phyloP scores from a whole-genome alignment of 2,329 filamentous ascomycete genomes.

The Elsinoe perseae region DNA sequence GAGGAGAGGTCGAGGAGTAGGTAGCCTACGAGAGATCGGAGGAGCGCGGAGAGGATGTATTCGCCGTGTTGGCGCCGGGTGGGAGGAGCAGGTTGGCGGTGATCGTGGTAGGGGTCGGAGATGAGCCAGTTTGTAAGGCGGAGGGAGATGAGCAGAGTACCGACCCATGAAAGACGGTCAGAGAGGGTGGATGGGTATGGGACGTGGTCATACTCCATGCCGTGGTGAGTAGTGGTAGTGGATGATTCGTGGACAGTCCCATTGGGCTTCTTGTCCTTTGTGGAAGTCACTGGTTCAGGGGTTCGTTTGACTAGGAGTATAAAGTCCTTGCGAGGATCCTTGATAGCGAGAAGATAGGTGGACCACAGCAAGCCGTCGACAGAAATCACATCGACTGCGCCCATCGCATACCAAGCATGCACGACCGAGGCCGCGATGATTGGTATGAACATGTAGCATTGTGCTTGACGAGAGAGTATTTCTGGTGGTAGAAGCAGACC shows the following conservation, averaged over 20 bases:
- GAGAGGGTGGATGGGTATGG: conserved; percentile 22
- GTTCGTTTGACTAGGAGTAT: conserved; percentile 3
- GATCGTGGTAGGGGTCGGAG: conserved; percentile 22
- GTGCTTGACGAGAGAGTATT: conserved; percentile 7
- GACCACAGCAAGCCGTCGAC: conserved; percentile 25
- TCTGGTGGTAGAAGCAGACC: conserved; percentile 24
- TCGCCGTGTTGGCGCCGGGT: conserved; percentile 10
- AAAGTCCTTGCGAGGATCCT: conserved; percentile 25
- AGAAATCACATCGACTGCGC: conserved; percentile 26
- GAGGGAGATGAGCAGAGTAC: conserved; percentile 22
- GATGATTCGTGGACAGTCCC: background rate
- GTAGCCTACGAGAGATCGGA: conserved; percentile 22
- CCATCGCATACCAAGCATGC: conserved; percentile 26
- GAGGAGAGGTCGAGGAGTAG: conserved; percentile 24
- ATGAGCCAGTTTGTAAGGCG: conserved; percentile 27
- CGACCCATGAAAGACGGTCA: conserved; percentile 24
- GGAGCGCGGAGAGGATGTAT: conserved; percentile 20
- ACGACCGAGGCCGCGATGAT: conserved; percentile 21
- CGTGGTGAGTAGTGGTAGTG: background rate
- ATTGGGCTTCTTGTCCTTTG: conserved; percentile 1
- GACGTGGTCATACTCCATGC: conserved; percentile 15
- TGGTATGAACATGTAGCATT: conserved; percentile 23
- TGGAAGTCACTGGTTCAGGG: background rate
- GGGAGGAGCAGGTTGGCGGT: conserved; percentile 21
- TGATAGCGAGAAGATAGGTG: conserved; percentile 23